Conservation (phyloP, 2,329 filamentous ascomycete species). For the Plenodomus biglobosus region DNA sequence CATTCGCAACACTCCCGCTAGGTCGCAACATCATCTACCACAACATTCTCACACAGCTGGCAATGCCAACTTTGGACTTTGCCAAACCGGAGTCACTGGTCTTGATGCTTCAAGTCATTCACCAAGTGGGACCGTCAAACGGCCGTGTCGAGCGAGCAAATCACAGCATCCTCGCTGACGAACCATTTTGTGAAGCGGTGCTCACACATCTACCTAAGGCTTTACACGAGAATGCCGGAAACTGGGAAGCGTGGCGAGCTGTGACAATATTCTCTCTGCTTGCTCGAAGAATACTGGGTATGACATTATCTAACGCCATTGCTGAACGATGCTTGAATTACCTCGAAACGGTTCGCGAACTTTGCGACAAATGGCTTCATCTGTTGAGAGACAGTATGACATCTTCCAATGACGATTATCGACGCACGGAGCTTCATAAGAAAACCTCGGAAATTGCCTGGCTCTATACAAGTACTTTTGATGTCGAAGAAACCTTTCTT, state of each 20-base stretch:
- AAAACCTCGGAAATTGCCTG: conserved; percentile 47
- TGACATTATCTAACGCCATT: conserved; percentile 33
- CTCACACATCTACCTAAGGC: conserved; percentile 17
- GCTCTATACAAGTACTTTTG: conserved; percentile 50
- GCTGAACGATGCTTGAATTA: conserved; percentile 30
- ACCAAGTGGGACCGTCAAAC: conserved; percentile 50
- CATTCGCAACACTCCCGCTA: conserved; percentile 53
- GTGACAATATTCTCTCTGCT: conserved; percentile 48
- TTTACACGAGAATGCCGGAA: conserved; percentile 15
- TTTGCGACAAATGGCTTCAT: conserved; percentile 47
- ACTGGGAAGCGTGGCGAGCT: conserved; percentile 46
- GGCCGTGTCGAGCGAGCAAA: conserved; percentile 27
- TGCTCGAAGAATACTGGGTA: conserved; percentile 48
- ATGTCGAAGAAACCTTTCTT: conserved; percentile 44
- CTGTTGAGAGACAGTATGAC: conserved; percentile 35
- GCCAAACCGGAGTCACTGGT: conserved; percentile 52
- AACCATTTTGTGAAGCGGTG: conserved; percentile 33
- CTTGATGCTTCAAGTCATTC: conserved; percentile 54
- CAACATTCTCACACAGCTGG: conserved; percentile 10
- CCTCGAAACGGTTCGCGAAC: conserved; percentile 37
- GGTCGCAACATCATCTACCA: conserved; percentile 45
- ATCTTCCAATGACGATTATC: conserved; percentile 21
- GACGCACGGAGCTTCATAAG: conserved; percentile 35
- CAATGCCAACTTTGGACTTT: conserved; percentile 47
- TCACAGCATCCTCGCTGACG: conserved; percentile 44